phyloP scores from a whole-genome alignment of 768 basidiomycete genomes.

The Tylopilus vinaceipallidus region DNA sequence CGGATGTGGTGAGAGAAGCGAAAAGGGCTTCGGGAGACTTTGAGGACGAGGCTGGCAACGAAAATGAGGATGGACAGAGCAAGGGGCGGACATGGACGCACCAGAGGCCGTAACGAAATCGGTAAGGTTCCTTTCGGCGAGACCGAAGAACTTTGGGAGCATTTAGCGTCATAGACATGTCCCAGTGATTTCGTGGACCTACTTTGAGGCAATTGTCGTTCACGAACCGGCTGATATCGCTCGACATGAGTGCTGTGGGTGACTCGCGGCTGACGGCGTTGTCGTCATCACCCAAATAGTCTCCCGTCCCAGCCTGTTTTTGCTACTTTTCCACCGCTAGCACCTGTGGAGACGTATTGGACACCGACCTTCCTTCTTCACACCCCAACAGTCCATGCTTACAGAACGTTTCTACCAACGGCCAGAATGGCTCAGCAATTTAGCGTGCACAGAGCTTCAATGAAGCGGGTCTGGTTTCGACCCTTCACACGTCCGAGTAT shows the following conservation, averaged over 20 bases:
- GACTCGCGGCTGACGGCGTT: too few relatives aligned
- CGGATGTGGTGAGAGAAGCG: conserved; percentile 66
- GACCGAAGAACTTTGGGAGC: conserved; percentile 65
- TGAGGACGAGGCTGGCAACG: conserved; percentile 60
- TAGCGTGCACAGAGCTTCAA: too few relatives aligned
- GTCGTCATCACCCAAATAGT: too few relatives aligned
- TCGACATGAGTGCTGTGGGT: conserved; percentile 46
- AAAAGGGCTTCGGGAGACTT: conserved; percentile 82
- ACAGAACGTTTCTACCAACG: too few relatives aligned
- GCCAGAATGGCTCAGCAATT: too few relatives aligned
- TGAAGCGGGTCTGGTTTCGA: too few relatives aligned
- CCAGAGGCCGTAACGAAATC: conserved; percentile 89
- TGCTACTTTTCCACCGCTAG: too few relatives aligned
- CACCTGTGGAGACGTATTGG: too few relatives aligned
- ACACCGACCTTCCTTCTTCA: too few relatives aligned
- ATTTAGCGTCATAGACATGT: not conserved
- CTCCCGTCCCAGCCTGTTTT: too few relatives aligned
- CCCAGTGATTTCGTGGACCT: conserved; percentile 22
- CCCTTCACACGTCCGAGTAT: too few relatives aligned
- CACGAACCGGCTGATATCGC: conserved; percentile 66
- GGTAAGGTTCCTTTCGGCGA: conserved; percentile 79
- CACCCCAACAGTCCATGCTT: too few relatives aligned
- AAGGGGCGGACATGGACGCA: conserved; percentile 29
- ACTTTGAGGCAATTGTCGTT: conserved; percentile 77
- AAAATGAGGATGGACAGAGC: not conserved